A percentile compares a stretch with the other conserved stretches of the same genome.
These are phyloP conservation scores for Aspergillus jensenii DNA, from an alignment of 2,329 filamentous ascomycete genomes.

Conservation along the genomic window DNA sequence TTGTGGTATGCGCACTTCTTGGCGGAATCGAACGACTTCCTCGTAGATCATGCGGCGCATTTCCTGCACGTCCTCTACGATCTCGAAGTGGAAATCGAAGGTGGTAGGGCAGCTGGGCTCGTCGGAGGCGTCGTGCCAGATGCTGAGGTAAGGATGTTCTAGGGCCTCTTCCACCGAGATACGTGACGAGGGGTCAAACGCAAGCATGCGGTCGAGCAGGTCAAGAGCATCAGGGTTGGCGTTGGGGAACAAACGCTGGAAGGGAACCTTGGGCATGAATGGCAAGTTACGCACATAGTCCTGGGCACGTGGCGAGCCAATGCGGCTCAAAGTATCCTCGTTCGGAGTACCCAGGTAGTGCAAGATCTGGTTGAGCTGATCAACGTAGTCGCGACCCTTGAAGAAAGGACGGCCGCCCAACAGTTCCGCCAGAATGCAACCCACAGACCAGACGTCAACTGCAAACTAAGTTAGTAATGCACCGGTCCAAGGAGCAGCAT, in stretches of 20 bases:
- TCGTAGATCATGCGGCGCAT: slow-evolving; percentile 97
- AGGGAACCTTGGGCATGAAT: slow-evolving; percentile 90
- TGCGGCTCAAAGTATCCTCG: slow-evolving; percentile 88
- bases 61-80: slow-evolving; percentile 89
- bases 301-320: slow-evolving; percentile 91
- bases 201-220: slow-evolving; percentile 93
- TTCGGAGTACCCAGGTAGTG: slow-evolving; percentile 97
- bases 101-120: slow-evolving; percentile 90
- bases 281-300: slow-evolving; percentile 98
- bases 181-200: slow-evolving; percentile 90
- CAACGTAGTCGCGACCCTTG: slow-evolving; percentile 98
- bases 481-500: slow-evolving; percentile 1
- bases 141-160: slow-evolving; percentile 92
- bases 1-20: slow-evolving; percentile 54
- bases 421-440: slow-evolving; percentile 94
- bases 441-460: slow-evolving; percentile 99
- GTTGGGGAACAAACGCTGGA: slow-evolving; percentile 83
- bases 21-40: slow-evolving; percentile 87
- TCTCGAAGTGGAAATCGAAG: slow-evolving; percentile 98
- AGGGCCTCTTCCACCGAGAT: slow-evolving; percentile 94
- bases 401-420: slow-evolving; percentile 97
- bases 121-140: slow-evolving; percentile 97
- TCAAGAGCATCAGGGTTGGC: slow-evolving; percentile 96
- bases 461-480: slow-evolving; percentile 16
- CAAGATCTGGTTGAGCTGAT: slow-evolving; percentile 98